Evolutionary conservation across 2,329 filamentous ascomycete species (phyloP).

Genomic region (Fusarium oxysporum): DNA sequence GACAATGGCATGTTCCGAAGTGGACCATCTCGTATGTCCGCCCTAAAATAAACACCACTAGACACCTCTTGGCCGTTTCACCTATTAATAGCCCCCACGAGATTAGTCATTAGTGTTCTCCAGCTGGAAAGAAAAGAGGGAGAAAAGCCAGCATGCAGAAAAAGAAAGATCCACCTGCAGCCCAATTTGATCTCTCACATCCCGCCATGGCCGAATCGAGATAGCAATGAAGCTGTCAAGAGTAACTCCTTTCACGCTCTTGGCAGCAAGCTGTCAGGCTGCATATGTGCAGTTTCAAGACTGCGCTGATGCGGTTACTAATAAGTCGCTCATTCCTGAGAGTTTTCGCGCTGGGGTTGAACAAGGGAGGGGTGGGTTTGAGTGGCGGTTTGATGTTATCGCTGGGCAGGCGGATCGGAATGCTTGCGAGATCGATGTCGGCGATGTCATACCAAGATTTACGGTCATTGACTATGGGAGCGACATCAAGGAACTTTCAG

Average conservation of each 20-base stretch:
- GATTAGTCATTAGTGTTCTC: slow-evolving; percentile 15
- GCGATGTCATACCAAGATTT: not conserved
- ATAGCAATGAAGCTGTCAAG: slow-evolving; percentile 24
- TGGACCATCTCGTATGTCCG: not conserved
- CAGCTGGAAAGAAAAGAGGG: not conserved
- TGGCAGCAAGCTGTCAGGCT: slow-evolving; percentile 6
- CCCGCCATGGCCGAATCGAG: slow-evolving; percentile 7
- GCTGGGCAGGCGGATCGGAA: not conserved
- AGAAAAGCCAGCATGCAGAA: not conserved
- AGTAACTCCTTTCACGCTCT: not conserved
- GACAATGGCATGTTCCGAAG: not conserved
- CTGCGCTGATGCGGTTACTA: not conserved
- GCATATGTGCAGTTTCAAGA: slow-evolving; percentile 29
- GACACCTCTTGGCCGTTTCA: not conserved
- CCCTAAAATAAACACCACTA: not conserved
- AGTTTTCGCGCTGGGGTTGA: slow-evolving; percentile 13
- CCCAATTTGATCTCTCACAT: slow-evolving; percentile 28
- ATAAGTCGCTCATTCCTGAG: slow-evolving; percentile 7
- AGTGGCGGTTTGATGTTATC: slow-evolving; percentile 3
- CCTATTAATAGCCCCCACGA: slow-evolving; percentile 5
- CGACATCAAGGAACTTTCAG: not conserved
- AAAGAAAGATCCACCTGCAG: slow-evolving; percentile 8
- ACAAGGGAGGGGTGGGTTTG: not conserved
- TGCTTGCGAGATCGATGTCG: not conserved
- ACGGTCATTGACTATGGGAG: not conserved